Evolutionary conservation across 495 filamentous ascomycete species (phyloP), one percentile per base, ranked within the genome.

Genomic region (Astrothelium subdiscretum): DNA sequence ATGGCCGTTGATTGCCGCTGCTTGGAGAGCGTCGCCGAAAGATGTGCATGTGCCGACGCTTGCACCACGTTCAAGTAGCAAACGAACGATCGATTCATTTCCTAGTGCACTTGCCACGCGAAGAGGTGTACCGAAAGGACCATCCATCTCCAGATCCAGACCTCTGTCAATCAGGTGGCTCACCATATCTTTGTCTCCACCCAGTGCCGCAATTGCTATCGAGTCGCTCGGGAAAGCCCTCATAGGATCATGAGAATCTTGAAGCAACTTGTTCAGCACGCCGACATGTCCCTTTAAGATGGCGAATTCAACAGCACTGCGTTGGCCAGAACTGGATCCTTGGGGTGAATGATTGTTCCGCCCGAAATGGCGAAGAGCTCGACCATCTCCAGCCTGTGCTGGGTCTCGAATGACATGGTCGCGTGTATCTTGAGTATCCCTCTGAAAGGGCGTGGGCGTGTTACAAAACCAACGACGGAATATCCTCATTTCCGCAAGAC

Each of bases 1-100:
- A 63, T 73, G 44, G 1, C 69, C 71, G 8, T 58, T 63, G 11
- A 65, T 42, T 57, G 66, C 65, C 0, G 75, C 76, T n/a, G 71
- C 65, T 48, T 72, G 66, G 1, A 78, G 67, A 1, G 73, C 73
- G 20, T 48, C 66, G 12, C 71, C 69, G 3, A 54, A 20, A 54
- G 48, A 29, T 10, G n/a, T 6, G 48, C 6, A 22, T 54, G n/a
- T 54, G n/a, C 20, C 20, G 5, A 20, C 6, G 20, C 20, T 29
- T 54, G 48, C 48, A 6, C 26, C 48, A 22, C 6, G 6, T 22
- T 54, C 6, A 6, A 54, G n/a, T 5, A 54, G 48, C n/a, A 8
- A 6, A 6, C 48, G 6, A 29, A 22, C n/a, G 6, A 54, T 29
- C 5, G 6, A 5, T 22, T 54, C 26, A 6, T n/a, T 6, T 20